These are phyloP conservation scores for Tylopilus balloui DNA, from an alignment of 768 basidiomycete genomes.

Conservation along the genomic window DNA sequence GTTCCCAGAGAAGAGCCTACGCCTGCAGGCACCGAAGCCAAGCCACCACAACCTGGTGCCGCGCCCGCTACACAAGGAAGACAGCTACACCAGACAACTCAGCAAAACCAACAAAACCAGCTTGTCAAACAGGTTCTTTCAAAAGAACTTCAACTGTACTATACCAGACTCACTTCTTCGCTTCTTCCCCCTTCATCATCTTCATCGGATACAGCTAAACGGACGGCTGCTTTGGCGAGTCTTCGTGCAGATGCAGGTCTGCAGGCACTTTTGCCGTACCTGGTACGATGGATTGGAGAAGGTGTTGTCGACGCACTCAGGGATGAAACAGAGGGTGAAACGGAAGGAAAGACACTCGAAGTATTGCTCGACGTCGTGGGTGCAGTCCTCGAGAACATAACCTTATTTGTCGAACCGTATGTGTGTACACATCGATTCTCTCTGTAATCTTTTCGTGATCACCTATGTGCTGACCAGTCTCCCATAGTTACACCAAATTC, in stretches of 20 bases:
- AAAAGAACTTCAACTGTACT: constrained; percentile 91
- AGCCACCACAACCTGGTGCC: constrained; percentile 28
- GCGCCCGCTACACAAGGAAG: constrained; percentile 21
- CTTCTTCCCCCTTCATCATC: constrained; percentile 42
- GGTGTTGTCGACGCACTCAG: constrained; percentile 65
- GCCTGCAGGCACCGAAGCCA: constrained; percentile 24
- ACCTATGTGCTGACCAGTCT: not conserved
- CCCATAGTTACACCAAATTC: constrained; percentile 85
- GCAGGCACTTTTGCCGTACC: constrained; percentile 86
- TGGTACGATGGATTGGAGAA: constrained; percentile 93
- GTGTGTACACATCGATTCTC: constrained; percentile 47
- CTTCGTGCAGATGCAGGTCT: constrained; percentile 86
- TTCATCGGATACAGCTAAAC: constrained; percentile 58
- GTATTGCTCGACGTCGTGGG: constrained; percentile 81
- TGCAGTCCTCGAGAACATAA: constrained; percentile 80
- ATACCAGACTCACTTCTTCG: constrained; percentile 82
- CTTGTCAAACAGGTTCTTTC: constrained; percentile 92
- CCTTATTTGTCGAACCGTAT: constrained; percentile 94
- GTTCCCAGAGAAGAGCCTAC: constrained; percentile 53
- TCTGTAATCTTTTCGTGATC: not conserved
- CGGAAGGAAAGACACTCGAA: constrained; percentile 69
- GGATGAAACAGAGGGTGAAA: constrained; percentile 48
- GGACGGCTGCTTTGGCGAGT: constrained; percentile 87
- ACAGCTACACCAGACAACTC: constrained; percentile 30
- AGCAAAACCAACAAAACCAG: constrained; percentile 58